Percentiles rank a stretch among this genome's conserved stretches.
Evolutionary conservation across 768 basidiomycete genomes (phyloP).

Genomic region (Macrocybe gigantea): DNA sequence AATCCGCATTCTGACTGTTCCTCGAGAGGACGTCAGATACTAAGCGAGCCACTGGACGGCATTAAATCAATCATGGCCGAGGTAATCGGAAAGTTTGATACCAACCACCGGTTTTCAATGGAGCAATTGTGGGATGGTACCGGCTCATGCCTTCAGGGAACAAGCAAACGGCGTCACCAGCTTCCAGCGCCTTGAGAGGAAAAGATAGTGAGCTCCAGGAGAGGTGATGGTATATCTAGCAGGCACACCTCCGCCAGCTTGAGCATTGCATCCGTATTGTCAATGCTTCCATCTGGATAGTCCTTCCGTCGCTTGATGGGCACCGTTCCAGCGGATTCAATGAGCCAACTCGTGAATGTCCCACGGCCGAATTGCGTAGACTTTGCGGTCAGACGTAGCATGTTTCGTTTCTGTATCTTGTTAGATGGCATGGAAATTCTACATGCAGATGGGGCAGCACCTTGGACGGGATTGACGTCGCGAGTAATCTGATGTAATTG

Average conservation of each 20-base stretch:
- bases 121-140: slow-evolving; percentile 83
- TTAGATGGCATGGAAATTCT: not conserved
- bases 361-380: slow-evolving; percentile 77
- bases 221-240: not conserved
- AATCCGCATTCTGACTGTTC: slow-evolving; percentile 60
- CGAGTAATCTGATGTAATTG: slow-evolving; percentile 49
- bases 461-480: slow-evolving; percentile 65
- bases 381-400: slow-evolving; percentile 84
- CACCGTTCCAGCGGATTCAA: slow-evolving; percentile 83
- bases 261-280: slow-evolving; percentile 69
- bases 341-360: slow-evolving; percentile 88
- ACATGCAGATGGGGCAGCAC: slow-evolving; percentile 27
- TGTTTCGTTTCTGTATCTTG: slow-evolving; percentile 54
- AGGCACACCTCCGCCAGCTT: slow-evolving; percentile 56
- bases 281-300: slow-evolving; percentile 40
- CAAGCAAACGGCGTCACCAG: slow-evolving; percentile 74
- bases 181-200: slow-evolving; percentile 54
- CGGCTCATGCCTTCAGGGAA: slow-evolving; percentile 87
- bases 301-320: slow-evolving; percentile 79
- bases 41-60: slow-evolving; percentile 67
- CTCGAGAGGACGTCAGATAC: slow-evolving; percentile 72
- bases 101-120: slow-evolving; percentile 80
- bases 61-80: not conserved
- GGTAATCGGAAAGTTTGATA: not conserved
- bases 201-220: slow-evolving; percentile 6